Conservation (phyloP, 768 basidiomycete species). For the Naematelia encephala region DNA sequence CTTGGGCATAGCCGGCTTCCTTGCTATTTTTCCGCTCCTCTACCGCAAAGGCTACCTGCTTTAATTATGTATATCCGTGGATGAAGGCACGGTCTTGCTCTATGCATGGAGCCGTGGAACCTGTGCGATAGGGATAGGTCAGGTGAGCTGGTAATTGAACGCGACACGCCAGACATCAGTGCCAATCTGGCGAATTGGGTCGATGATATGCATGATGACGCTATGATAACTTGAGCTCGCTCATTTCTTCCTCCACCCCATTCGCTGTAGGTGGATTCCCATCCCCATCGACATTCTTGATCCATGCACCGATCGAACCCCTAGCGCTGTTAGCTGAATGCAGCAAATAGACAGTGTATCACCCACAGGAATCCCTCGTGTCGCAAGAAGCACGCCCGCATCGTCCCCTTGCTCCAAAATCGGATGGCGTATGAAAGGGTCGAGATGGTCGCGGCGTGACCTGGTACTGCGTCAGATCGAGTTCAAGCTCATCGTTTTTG, state of each 20-base stretch:
- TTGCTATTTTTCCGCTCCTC: no score
- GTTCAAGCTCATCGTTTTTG: neutral
- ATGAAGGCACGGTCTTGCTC: no score
- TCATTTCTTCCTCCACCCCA: neutral
- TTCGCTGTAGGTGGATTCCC: neutral
- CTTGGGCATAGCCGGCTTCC: no score
- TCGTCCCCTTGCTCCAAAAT: slow-evolving; percentile 98
- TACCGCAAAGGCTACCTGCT: no score
- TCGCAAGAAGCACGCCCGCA: slow-evolving; percentile 90
- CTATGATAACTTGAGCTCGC: neutral
- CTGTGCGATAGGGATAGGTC: no score
- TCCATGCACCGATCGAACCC: slow-evolving; percentile 94
- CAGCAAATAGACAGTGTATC: neutral
- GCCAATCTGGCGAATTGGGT: no score
- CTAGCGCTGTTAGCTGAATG: slow-evolving; percentile 52
- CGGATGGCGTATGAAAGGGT: slow-evolving; percentile 98
- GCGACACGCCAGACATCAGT: no score
- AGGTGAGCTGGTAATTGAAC: no score
- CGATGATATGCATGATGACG: neutral
- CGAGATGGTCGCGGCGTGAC: slow-evolving; percentile 93
- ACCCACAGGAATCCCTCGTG: slow-evolving; percentile 97
- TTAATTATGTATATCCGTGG: no score
- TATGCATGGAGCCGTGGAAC: no score
- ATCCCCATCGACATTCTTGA: slow-evolving; percentile 74
- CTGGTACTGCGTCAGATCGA: slow-evolving; percentile 53